Evolutionary conservation across 2,329 filamentous ascomycete species (phyloP), one percentile per base, ranked within the genome.

Genomic region (Ophiostoma sp.): DNA sequence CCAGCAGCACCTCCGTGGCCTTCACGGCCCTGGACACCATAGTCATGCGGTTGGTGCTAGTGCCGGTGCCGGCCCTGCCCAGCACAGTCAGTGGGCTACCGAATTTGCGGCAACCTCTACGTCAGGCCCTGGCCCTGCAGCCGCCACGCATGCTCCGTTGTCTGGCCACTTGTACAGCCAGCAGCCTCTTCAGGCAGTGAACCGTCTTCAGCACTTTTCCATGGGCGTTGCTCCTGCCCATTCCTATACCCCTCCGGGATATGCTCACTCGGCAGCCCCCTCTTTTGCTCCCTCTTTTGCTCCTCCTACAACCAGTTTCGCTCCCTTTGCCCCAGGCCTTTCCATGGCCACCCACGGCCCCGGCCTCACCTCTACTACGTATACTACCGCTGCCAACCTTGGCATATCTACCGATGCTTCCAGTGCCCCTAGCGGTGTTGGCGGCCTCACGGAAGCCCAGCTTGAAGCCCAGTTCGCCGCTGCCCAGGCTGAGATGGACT

Each of bases 381-480:
- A 6, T 14, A 9, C 27, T 1, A 14, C 45, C 7, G 4, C 9
- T 6, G 27, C 27, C 27, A 27, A 27, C 27, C 27, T 27, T 27
- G 27, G 27, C 27, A 27, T 2, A 27, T 27, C 27, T 27, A 27
- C 27, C 27, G 27, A 27, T 27, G 27, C 27, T 27, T 8, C 64
- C 1, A 62, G 41, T 8, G 63, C 67, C 3, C 45, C 44, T 7
- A 69, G 49, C 5, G 68, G 65, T 6, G 45, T 72, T 0, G 70
- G 45, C 0, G 66, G 68, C 5, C 63, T 72, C 3, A 68, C 69
- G 1, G 70, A 71, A 18, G 72, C 64, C 2, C 69, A 71, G 52
- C 68, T 74, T 8, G 72, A 72, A 5, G 72, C 72, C 2, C 69
- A 66, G 0, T 74, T 74, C 60, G 71, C 70, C 0, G 55, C 66